Evolutionary conservation across 805 yeast genomes (phyloP).

Genomic region (Saturnispora bothae): DNA sequence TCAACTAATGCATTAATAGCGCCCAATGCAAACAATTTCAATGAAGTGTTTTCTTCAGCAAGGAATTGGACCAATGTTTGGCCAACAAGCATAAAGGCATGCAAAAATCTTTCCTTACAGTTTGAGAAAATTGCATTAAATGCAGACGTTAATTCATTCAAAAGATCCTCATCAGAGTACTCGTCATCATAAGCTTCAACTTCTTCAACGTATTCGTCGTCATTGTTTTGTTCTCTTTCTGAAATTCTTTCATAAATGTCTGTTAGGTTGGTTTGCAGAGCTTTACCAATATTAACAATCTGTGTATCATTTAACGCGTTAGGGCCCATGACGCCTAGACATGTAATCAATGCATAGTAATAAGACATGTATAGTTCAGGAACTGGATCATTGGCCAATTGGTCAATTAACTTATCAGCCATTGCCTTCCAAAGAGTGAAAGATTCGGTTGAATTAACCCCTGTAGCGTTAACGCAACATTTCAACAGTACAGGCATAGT

Average conservation of each 20-base stretch:
- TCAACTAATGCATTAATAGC: conserved; percentile 75
- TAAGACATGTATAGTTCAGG: conserved; percentile 73
- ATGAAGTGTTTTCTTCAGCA: conserved; percentile 54
- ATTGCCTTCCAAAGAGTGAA: conserved; percentile 63
- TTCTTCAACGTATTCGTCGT: conserved; percentile 84
- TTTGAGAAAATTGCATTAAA: conserved; percentile 61
- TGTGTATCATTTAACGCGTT: conserved; percentile 46
- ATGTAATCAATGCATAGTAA: conserved; percentile 59
- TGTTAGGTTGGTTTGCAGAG: conserved; percentile 48
- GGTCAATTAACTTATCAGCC: conserved; percentile 54
- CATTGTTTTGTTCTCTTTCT: conserved; percentile 59
- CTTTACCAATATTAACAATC: conserved; percentile 43
- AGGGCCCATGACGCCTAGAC: conserved; percentile 58
- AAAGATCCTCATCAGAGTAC: conserved; percentile 77
- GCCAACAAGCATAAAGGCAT: conserved; percentile 52
- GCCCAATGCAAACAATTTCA: conserved; percentile 69
- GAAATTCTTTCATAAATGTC: conserved; percentile 65
- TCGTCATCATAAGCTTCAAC: conserved; percentile 77
- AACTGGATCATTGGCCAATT: conserved; percentile 68
- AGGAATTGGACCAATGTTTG: conserved; percentile 55
- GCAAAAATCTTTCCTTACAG: conserved; percentile 45
- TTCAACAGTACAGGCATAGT: conserved; percentile 68
- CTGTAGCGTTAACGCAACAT: conserved; percentile 48
- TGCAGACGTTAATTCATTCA: conserved; percentile 76
- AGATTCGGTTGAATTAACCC: conserved; percentile 48